Evolutionary conservation across 2,329 filamentous ascomycete genomes (phyloP).

Genomic region (Clarireedia monteithiana): DNA sequence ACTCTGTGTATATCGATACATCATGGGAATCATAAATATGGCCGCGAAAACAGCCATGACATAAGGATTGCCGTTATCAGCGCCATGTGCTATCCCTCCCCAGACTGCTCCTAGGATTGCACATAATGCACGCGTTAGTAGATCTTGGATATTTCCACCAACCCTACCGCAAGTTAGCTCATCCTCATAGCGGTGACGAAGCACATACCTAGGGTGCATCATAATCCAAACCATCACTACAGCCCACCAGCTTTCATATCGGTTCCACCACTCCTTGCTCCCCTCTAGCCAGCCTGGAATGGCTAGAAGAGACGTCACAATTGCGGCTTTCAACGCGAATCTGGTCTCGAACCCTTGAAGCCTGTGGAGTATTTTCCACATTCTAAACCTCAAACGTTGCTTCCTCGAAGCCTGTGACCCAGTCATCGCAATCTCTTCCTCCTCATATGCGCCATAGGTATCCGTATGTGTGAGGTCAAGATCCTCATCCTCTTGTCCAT

Average conservation of each 20-base stretch:
- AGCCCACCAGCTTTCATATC: constrained; percentile 50
- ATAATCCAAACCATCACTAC: constrained; percentile 33
- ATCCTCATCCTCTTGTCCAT: constrained; percentile 20
- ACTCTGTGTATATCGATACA: constrained; percentile 48
- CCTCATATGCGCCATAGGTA: constrained; percentile 27
- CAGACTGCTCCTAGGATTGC: constrained; percentile 46
- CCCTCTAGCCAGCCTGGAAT: constrained; percentile 44
- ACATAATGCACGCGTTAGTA: constrained; percentile 42
- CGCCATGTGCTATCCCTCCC: constrained; percentile 45
- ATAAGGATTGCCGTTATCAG: constrained; percentile 44
- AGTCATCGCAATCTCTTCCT: constrained; percentile 34
- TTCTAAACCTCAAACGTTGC: constrained; percentile 36
- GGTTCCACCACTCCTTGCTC: constrained; percentile 45
- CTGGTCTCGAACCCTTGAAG: constrained; percentile 50
- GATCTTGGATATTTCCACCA: constrained; percentile 50
- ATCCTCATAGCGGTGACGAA: not conserved
- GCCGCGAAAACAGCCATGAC: constrained; percentile 47
- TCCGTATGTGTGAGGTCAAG: constrained; percentile 17
- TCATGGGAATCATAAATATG: constrained; percentile 52
- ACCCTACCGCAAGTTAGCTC: constrained; percentile 30
- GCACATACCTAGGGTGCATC: constrained; percentile 39
- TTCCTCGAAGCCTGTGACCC: constrained; percentile 32
- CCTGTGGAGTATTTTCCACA: constrained; percentile 44
- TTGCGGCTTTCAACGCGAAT: constrained; percentile 48
- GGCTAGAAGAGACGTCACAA: constrained; percentile 43